These are phyloP conservation scores for Clitopilus passeckerianus DNA, from an alignment of 768 basidiomycete genomes.

Conservation along the genomic window DNA sequence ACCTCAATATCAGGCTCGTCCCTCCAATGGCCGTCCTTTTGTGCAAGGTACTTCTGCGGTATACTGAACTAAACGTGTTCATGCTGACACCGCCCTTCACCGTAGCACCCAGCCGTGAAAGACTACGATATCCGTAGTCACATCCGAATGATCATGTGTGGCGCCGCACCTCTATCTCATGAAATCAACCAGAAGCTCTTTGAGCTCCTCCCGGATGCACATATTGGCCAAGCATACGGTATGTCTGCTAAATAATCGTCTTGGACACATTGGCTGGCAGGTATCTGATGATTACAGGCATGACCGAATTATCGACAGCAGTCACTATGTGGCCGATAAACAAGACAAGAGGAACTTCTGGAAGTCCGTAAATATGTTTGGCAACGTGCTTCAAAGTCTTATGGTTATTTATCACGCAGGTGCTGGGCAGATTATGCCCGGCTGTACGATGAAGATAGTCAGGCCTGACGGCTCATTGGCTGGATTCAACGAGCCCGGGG, in stretches of 20 bases:
- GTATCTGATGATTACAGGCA: constrained; percentile 30
- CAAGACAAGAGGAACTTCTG: constrained; percentile 44
- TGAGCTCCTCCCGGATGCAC: constrained; percentile 43
- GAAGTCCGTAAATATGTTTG: constrained; percentile 26
- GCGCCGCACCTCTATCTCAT: constrained; percentile 55
- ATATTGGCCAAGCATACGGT: constrained; percentile 60
- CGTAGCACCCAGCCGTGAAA: constrained; percentile 46
- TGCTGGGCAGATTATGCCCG: constrained; percentile 54
- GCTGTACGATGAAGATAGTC: constrained; percentile 47
- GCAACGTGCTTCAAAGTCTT: not conserved
- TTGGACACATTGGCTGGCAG: no score
- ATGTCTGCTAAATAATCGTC: constrained; percentile 3
- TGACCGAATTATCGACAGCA: constrained; percentile 61
- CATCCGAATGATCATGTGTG: constrained; percentile 45
- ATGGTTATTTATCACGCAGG: constrained; percentile 18
- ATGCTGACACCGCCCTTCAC: not conserved
- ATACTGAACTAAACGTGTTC: not conserved
- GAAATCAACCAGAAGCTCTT: constrained; percentile 48
- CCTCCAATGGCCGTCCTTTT: constrained; percentile 54
- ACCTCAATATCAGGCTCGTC: constrained; percentile 35
- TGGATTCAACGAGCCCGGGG: constrained; percentile 52
- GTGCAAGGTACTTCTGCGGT: constrained; percentile 39
- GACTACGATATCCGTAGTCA: constrained; percentile 39
- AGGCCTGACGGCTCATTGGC: constrained; percentile 55
- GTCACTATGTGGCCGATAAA: constrained; percentile 44